Evolutionary conservation across 225 moss, liverwort and hornwort species (phyloP), one percentile per base, ranked within the genome.

Genomic region (Sphagnum tenellum): DNA sequence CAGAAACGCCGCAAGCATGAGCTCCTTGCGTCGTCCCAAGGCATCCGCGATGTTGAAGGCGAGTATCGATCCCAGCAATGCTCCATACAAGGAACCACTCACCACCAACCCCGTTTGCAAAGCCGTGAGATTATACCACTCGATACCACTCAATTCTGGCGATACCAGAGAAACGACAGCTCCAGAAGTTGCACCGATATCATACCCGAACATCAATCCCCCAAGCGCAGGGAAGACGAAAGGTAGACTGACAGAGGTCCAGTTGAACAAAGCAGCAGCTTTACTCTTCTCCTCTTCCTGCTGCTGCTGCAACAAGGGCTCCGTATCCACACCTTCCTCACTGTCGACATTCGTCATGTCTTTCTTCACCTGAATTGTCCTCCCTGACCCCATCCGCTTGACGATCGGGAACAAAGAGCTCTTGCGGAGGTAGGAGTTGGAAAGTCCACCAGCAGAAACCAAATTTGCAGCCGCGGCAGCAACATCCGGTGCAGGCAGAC

Each of bases 181-280:
- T 8, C 92, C 96, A 3, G 93, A 93, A 49, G 96, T 98, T 10
- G 93, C 87, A 12, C 96, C 96, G 2, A 98, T 98, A 61, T 98
- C 96, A 66, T 93, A 98, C 57, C 96, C 96, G 57, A 98, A 98
- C 72, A 98, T 73, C 7, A 93, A 63, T 4, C 96, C 96, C 4
- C 93, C 96, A 0, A 98, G 29, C 3, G 96, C 96, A n/a, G 96
- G 96, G 80, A 98, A 98, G 4, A 98, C 57, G 66, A 98, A 98
- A 5, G 94, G 91, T 62, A 81, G 72, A 2, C 85, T 45, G 5
- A 89, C 79, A n/a, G 89, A 70, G 5, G 67, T 79, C 69, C 79
- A 80, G 2, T 75, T 54, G 9, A 79, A 76, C 2, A 68, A 59
- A 11, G 57, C 49, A 45, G 13, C 58, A 11, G 14, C 7, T 44